Evolutionary conservation across 2,329 filamentous ascomycete genomes (phyloP).

Genomic region (Aspergillus melleus): DNA sequence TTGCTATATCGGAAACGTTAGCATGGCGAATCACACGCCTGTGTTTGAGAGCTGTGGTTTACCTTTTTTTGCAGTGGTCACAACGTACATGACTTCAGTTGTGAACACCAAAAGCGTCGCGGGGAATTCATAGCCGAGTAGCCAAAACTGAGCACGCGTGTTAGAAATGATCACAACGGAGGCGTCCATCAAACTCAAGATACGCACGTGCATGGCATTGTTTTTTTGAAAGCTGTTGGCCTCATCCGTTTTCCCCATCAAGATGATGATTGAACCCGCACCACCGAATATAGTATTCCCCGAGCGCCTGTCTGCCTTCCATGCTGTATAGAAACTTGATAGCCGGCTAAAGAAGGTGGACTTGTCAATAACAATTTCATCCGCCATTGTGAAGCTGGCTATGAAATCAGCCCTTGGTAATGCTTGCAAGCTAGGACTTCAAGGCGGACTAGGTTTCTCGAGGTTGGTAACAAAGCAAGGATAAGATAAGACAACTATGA

Average conservation of each 20-base stretch:
- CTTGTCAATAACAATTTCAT: constrained; percentile 94
- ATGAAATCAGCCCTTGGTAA: constrained; percentile 8
- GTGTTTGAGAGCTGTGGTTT: constrained; percentile 14
- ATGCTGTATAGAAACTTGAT: constrained; percentile 80
- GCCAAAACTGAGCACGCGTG: constrained; percentile 76
- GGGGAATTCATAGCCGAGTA: constrained; percentile 97
- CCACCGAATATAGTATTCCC: constrained; percentile 84
- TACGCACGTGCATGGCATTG: constrained; percentile 86
- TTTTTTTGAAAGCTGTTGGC: constrained; percentile 87
- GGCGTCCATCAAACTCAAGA: constrained; percentile 2
- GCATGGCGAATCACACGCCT: background rate
- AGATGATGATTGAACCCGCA: constrained; percentile 79
- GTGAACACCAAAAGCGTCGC: constrained; percentile 94
- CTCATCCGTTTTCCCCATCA: constrained; percentile 95
- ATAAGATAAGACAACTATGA: background rate
- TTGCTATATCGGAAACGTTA: constrained; percentile 59
- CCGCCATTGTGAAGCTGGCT: constrained; percentile 53
- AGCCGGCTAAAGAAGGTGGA: constrained; percentile 92
- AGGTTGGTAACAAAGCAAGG: background rate
- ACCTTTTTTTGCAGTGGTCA: constrained; percentile 98
- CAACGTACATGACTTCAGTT: constrained; percentile 80
- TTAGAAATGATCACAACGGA: background rate
- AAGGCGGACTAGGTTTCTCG: background rate
- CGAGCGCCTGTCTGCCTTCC: constrained; percentile 93
- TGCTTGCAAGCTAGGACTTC: background rate